Conservation (phyloP, 2,329 filamentous ascomycete genomes). For the Zymoseptoria brevis region DNA sequence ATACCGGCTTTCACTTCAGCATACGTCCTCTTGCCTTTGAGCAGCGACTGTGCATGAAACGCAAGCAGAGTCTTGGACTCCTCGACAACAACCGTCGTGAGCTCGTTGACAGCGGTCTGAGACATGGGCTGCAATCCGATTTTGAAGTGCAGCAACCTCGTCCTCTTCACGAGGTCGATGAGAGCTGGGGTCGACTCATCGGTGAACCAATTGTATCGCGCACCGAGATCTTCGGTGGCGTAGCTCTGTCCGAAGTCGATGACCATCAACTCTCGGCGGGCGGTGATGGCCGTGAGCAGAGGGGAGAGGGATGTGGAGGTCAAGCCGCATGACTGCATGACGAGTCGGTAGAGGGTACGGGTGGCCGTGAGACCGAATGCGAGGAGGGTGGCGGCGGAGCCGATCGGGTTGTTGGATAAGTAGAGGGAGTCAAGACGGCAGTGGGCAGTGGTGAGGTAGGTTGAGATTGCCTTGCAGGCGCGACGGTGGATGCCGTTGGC, state of each 20-base stretch:
- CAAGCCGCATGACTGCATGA: constrained; percentile 40
- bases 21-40: too few species aligned
- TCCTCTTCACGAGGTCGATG: constrained; percentile 28
- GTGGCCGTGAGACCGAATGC: constrained; percentile 21
- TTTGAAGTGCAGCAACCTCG: constrained; percentile 36
- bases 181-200: constrained; percentile 32
- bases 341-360: constrained; percentile 22
- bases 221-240: constrained; percentile 39
- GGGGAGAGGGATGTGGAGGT: constrained; percentile 34
- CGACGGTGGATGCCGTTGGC: too few species aligned
- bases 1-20: too few species aligned
- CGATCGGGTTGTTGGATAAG: constrained; percentile 29
- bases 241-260: constrained; percentile 43
- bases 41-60: too few species aligned
- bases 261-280: constrained; percentile 31
- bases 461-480: constrained; percentile 22
- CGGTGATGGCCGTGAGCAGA: constrained; percentile 33
- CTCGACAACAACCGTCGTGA: constrained; percentile 27
- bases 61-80: too few species aligned
- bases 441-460: constrained; percentile 20
- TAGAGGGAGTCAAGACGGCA: constrained; percentile 29
- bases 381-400: constrained; percentile 18
- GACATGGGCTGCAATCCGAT: constrained; percentile 33
- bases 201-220: constrained; percentile 43
- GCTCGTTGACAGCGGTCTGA: constrained; percentile 21